phyloP scores from a whole-genome alignment of 176 grass and related monocot genomes.

The Neostapfia colusana region DNA sequence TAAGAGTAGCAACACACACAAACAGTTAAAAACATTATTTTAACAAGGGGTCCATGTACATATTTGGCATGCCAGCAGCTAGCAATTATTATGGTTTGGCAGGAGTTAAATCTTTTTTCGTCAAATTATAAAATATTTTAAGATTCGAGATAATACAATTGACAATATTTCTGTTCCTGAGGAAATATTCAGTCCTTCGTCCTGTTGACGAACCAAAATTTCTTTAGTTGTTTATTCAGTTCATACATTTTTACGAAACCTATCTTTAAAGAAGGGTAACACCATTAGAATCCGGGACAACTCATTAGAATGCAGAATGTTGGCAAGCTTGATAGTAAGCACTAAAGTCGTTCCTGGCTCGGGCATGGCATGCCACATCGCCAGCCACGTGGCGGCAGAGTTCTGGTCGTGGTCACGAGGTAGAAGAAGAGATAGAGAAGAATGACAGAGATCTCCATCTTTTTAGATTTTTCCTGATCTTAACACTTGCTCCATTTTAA shows the following conservation, averaged over 20 bases:
- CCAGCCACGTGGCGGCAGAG: no score
- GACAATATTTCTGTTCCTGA: conserved; percentile 57
- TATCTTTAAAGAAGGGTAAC: neutral
- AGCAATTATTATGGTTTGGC: neutral
- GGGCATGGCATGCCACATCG: no score
- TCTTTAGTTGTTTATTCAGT: neutral
- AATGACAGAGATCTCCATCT: no score
- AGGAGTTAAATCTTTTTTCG: neutral
- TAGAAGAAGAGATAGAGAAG: no score
- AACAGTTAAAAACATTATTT: neutral
- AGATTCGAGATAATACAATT: conserved; percentile 36
- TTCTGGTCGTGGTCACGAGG: no score
- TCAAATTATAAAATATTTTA: neutral
- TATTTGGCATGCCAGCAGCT: neutral
- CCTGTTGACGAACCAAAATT: conserved; percentile 18
- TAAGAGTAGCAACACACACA: neutral
- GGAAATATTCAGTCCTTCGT: conserved; percentile 70
- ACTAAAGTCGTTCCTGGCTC: conserved; percentile 36
- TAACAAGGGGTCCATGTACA: neutral
- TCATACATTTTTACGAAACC: neutral
- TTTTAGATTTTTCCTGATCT: no score
- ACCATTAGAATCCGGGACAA: conserved; percentile 66
- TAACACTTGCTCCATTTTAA: no score
- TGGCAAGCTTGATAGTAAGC: conserved; percentile 84
- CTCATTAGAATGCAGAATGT: conserved; percentile 79